phyloP scores from a whole-genome alignment of 148 eudicot species.

The Silene uniflora region DNA sequence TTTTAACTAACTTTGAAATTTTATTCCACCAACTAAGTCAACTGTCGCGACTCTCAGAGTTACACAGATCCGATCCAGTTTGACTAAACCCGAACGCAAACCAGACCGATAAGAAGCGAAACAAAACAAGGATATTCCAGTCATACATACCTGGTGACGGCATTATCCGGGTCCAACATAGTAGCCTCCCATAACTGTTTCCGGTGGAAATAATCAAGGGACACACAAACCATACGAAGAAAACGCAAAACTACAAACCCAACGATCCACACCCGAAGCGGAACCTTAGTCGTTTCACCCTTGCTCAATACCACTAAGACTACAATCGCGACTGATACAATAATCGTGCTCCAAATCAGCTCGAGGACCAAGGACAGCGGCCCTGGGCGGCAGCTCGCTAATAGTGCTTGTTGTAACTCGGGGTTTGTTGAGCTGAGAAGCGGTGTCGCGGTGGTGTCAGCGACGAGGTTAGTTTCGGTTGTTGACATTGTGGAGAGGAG shows the following conservation, averaged over 20 bases:
- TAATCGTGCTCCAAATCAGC: conserved; percentile 13
- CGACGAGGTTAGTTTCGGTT: background rate
- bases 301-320: background rate
- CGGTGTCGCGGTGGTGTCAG: background rate
- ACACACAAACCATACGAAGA: background rate
- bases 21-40: too few relatives aligned
- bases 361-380: conserved; percentile 5
- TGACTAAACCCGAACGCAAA: too few relatives aligned
- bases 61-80: too few relatives aligned
- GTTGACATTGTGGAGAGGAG: background rate
- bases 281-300: background rate
- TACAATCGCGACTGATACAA: background rate
- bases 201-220: background rate
- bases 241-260: conserved; percentile 4
- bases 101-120: too few relatives aligned
- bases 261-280: conserved; percentile 12
- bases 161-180: too few relatives aligned
- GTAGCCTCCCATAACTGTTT: too few relatives aligned
- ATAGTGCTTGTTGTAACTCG: background rate
- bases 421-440: background rate
- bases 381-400: background rate
- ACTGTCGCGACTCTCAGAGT: too few relatives aligned
- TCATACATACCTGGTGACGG: too few relatives aligned
- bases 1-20: too few relatives aligned
- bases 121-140: too few relatives aligned